Evolutionary conservation across 441 rosid genomes (phyloP).

Genomic region (Eruca vesicaria): DNA sequence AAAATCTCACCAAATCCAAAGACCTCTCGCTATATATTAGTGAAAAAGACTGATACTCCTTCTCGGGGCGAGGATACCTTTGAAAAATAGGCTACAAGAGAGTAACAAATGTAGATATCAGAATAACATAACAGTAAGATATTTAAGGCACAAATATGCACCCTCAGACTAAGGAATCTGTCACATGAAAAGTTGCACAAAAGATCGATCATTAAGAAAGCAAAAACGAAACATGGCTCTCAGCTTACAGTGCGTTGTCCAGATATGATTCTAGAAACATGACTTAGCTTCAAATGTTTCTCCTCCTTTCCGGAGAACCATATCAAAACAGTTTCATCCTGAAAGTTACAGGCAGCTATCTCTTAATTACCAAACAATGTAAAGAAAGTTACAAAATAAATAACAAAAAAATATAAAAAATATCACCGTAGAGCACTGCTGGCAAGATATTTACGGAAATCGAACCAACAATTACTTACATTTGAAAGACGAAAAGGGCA

Average conservation of each 20-base stretch:
- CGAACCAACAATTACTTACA: slow-evolving; percentile 46
- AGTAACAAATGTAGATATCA: slow-evolving; percentile 6
- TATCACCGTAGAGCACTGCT: not conserved
- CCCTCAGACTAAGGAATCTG: not conserved
- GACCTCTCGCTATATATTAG: slow-evolving; percentile 87
- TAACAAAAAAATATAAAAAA: not conserved
- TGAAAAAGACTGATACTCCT: slow-evolving; percentile 96
- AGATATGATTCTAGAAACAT: slow-evolving; percentile 85
- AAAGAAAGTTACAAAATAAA: not conserved
- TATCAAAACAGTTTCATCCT: slow-evolving; percentile 95
- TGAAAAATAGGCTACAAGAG: slow-evolving; percentile 87
- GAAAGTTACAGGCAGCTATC: slow-evolving; percentile 38
- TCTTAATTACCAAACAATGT: slow-evolving; percentile 12
- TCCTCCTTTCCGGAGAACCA: slow-evolving; percentile 97
- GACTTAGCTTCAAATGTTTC: slow-evolving; percentile 89
- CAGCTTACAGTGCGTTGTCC: slow-evolving; percentile 97
- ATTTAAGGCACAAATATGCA: not conserved
- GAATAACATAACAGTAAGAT: not conserved
- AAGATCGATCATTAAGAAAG: not conserved
- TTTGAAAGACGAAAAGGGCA: slow-evolving; percentile 98
- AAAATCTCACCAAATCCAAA: slow-evolving; percentile 72
- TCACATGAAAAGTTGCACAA: slow-evolving; percentile 1
- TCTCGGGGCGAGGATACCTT: slow-evolving; percentile 95
- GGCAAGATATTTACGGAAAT: not conserved
- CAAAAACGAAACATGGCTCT: not conserved